A percentile compares a stretch with the other conserved stretches of the same genome.
Evolutionary conservation across 768 basidiomycete genomes (phyloP).

Genomic region (Panellus pusillus): DNA sequence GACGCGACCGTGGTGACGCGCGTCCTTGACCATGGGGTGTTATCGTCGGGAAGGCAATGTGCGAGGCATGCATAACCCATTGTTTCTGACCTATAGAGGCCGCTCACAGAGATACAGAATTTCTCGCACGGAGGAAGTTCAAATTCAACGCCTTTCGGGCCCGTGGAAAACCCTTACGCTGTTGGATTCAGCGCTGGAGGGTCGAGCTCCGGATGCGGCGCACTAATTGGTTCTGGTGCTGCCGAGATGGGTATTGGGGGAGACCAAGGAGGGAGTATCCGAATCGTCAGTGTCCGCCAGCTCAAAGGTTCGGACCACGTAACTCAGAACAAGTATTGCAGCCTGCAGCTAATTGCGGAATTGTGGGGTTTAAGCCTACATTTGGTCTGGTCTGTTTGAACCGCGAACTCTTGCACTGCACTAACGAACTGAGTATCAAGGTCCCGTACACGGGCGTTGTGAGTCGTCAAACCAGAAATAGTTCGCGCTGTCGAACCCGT

Average conservation of each 20-base stretch:
- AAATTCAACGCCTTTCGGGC: slow-evolving; percentile 37
- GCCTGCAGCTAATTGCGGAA: slow-evolving; percentile 14
- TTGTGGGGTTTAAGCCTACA: slow-evolving; percentile 19
- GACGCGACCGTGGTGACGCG: slow-evolving; percentile 48
- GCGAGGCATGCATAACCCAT: slow-evolving; percentile 28
- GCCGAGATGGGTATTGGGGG: slow-evolving; percentile 48
- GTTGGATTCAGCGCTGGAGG: slow-evolving; percentile 43
- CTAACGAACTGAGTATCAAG: too few species aligned
- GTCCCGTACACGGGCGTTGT: slow-evolving; percentile 20
- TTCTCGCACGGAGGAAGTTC: slow-evolving; percentile 38
- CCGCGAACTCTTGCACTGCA: too few species aligned
- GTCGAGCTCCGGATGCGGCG: slow-evolving; percentile 44
- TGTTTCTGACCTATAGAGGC: background rate
- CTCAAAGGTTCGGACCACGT: too few species aligned
- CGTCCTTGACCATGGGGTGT: slow-evolving; percentile 42
- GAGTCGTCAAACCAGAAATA: background rate
- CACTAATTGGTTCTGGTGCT: slow-evolving; percentile 37
- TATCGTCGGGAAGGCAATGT: slow-evolving; percentile 39
- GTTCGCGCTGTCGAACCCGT: background rate
- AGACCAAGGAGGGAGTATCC: slow-evolving; percentile 41
- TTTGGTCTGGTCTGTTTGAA: slow-evolving; percentile 5
- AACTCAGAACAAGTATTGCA: background rate
- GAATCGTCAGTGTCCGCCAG: slow-evolving; percentile 4
- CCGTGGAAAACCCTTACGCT: slow-evolving; percentile 45
- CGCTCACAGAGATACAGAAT: slow-evolving; percentile 13